A percentile compares a stretch with the other conserved stretches of the same genome.
phyloP scores from a whole-genome alignment of 1,284 basidiomycete genomes.

The Puccinia triticina region DNA sequence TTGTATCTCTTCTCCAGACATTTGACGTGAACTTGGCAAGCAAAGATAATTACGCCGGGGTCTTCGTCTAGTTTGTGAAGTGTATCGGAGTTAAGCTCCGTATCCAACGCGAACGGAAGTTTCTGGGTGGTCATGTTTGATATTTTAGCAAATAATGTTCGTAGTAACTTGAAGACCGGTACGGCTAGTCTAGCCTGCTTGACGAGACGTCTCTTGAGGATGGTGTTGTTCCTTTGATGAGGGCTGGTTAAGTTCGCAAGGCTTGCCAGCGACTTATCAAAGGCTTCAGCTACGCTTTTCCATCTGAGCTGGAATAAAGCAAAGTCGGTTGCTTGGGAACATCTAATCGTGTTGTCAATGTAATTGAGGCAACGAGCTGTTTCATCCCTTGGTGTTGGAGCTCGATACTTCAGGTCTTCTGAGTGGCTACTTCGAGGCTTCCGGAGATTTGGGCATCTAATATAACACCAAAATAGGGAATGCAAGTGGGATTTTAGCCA shows the following conservation, averaged over 20 bases:
- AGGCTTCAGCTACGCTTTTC: neutral
- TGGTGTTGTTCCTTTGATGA: neutral
- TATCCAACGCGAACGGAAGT: neutral
- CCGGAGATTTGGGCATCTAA: neutral
- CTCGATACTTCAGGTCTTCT: neutral
- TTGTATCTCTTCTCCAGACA: neutral
- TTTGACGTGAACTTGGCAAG: neutral
- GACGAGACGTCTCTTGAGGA: neutral
- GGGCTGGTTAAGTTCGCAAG: neutral
- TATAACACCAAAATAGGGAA: neutral
- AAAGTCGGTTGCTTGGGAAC: neutral
- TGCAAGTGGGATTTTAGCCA: neutral
- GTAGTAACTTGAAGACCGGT: neutral
- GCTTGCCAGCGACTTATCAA: neutral
- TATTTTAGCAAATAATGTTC: neutral
- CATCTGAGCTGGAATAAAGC: neutral
- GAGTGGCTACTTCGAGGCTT: neutral
- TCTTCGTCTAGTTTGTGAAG: neutral
- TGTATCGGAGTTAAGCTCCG: neutral
- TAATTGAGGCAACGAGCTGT: neutral
- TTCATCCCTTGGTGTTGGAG: neutral
- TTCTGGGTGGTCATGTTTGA: neutral
- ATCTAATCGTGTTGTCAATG: neutral
- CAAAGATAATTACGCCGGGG: neutral
- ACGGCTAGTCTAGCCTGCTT: neutral